phyloP scores from a whole-genome alignment of 140 eudicot genomes.

The Senecio squalidus region DNA sequence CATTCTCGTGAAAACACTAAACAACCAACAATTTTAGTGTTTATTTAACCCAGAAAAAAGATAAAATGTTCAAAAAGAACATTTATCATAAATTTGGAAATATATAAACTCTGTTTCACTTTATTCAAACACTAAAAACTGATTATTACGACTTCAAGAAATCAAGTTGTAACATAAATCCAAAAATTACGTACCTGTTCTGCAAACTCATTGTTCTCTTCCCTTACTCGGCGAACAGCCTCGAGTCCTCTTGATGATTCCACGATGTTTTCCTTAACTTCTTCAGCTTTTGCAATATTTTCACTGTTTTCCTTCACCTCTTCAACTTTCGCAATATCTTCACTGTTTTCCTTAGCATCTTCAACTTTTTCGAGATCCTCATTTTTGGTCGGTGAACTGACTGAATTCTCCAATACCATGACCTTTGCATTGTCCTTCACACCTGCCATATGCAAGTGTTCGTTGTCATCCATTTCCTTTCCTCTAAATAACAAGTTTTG shows the following conservation, averaged over 20 bases:
- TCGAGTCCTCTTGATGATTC: conserved; percentile 46
- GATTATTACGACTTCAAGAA: no score
- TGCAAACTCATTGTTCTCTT: conserved; percentile 59
- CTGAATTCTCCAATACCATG: conserved; percentile 45
- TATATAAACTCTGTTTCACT: no score
- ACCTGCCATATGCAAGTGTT: conserved; percentile 49
- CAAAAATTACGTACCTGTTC: conserved; percentile 47
- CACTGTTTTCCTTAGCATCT: conserved; percentile 36
- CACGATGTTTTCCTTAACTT: conserved; percentile 22
- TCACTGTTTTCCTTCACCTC: conserved; percentile 46
- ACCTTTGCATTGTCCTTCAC: conserved; percentile 67
- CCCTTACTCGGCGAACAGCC: conserved; percentile 60
- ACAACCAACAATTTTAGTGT: no score
- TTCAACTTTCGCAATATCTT: conserved; percentile 28
- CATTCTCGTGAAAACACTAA: no score
- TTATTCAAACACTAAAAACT: no score
- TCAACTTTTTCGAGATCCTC: conserved; percentile 40
- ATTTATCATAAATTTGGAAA: no score
- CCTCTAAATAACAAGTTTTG: conserved; percentile 71
- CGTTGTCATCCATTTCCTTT: conserved; percentile 66
- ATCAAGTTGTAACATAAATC: background rate
- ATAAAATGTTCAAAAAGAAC: no score
- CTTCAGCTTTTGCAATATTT: conserved; percentile 39
- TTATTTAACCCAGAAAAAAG: no score
- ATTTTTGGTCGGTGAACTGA: conserved; percentile 15